phyloP scores from a whole-genome alignment of 306 rosid genomes.

The Quercus ilex region DNA sequence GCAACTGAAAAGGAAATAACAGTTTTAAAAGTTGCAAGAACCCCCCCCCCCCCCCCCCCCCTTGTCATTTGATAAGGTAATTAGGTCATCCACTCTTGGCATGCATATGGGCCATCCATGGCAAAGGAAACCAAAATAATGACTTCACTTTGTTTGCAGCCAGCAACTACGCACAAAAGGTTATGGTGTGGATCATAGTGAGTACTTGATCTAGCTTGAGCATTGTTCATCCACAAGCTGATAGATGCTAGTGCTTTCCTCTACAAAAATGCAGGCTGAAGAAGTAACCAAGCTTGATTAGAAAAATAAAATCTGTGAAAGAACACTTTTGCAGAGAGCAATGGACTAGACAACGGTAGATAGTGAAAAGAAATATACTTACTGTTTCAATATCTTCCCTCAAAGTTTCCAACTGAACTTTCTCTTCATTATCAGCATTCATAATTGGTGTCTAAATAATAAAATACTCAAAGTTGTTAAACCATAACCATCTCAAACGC shows the following conservation, averaged over 20 bases:
- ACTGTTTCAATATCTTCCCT: constrained; percentile 62
- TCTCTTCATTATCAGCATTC: constrained; percentile 53
- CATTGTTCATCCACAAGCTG: constrained; percentile 94
- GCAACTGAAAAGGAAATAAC: neutral
- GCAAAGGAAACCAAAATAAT: constrained; percentile 13
- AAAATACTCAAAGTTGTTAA: constrained; percentile 7
- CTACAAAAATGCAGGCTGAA: constrained; percentile 68
- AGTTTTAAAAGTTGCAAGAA: neutral
- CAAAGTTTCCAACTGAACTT: constrained; percentile 58
- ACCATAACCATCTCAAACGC: constrained; percentile 2
- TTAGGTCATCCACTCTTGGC: neutral
- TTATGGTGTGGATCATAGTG: constrained; percentile 97
- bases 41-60: neutral
- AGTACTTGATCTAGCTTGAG: constrained; percentile 82
- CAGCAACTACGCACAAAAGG: constrained; percentile 82
- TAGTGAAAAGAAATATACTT: constrained; percentile 27
- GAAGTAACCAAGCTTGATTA: constrained; percentile 17
- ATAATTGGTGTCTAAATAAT: constrained; percentile 66
- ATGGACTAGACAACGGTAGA: constrained; percentile 11
- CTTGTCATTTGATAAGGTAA: neutral
- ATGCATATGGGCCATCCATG: neutral
- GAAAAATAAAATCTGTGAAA: neutral
- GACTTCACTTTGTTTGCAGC: constrained; percentile 70
- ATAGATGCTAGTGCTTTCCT: constrained; percentile 55
- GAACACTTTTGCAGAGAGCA: constrained; percentile 8